Evolutionary conservation across 75 land plant genomes (phyloP), one percentile per base, ranked within the genome.

Genomic region (Pinus albicaulis): DNA sequence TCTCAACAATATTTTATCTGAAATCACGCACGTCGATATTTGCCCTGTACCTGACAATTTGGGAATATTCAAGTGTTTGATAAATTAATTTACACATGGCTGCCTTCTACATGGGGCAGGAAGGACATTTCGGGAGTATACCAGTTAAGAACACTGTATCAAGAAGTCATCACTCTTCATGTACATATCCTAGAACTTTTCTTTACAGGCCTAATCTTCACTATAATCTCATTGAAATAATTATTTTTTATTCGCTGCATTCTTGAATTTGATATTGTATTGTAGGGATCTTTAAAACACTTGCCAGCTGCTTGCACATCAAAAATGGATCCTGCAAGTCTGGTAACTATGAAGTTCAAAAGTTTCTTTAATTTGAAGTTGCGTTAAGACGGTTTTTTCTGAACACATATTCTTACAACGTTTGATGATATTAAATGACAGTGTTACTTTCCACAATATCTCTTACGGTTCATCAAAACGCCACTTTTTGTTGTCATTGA

Each of bases 361-460:
- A 41, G 48, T 41, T 60, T 74, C 25, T 22, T 41, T 41, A 5
- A 41, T 41, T 41, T 41, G 6, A 5, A 41, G 48, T 41, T 0
- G 48, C 0, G 7, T 41, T 5, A 41, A 0, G 48, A 41, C 6
- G 56, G 56, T 41, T 17, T 23, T 26, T 36, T 36, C 5, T 25
- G 11, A 69, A 7, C 5, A 5, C 72, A 64, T 64, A 28, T 22
- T 4, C 34, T 48, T 65, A 13, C 57, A 7, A 14, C 22, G 26
- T 65, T 16, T 68, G 55, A 28, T 56, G 23, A 44, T 38, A n/a
- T 69, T 4, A 57, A 31, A n/a, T 71, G 76, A 76, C 89, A 94
- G 97, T 92, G 94, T 59, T 94, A 89, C 76, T 94, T 94, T 80
- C 97, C 97, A 1, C 90, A 92, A 60, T 66, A 94, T 60, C 23